phyloP scores from a whole-genome alignment of 2,329 filamentous ascomycete genomes.

The Calonectria crousiana region DNA sequence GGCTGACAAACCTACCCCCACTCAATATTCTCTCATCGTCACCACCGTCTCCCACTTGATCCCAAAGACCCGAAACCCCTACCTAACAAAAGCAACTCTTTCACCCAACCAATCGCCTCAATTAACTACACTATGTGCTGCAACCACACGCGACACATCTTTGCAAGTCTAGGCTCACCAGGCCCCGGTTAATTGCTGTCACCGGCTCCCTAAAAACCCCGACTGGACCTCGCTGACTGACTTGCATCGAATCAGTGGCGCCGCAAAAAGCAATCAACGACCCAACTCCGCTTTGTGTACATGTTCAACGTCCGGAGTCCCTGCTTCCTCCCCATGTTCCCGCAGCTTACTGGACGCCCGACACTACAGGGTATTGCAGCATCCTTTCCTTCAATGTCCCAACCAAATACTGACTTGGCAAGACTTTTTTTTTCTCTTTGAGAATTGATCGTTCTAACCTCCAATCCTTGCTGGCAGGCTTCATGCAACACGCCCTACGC shows the following conservation, averaged over 20 bases:
- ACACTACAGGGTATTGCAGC: neutral
- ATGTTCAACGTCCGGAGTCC: slow-evolving; percentile 21
- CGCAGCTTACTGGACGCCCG: slow-evolving; percentile 7
- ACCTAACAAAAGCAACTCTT: neutral
- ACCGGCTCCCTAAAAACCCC: slow-evolving; percentile 6
- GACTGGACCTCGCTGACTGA: slow-evolving; percentile 30
- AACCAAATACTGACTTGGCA: slow-evolving; percentile 14
- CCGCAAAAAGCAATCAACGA: slow-evolving; percentile 42
- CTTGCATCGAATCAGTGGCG: slow-evolving; percentile 41
- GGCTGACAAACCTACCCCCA: slow-evolving; percentile 16
- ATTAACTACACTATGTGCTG: slow-evolving; percentile 15
- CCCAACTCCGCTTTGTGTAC: slow-evolving; percentile 25
- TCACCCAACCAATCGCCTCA: slow-evolving; percentile 12
- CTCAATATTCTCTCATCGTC: neutral
- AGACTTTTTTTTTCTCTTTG: neutral
- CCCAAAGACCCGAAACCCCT: slow-evolving; percentile 6
- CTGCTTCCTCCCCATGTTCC: slow-evolving; percentile 23
- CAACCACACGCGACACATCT: slow-evolving; percentile 30
- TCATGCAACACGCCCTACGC: neutral
- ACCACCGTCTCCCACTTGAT: neutral
- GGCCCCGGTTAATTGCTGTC: slow-evolving; percentile 7
- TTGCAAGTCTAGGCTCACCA: slow-evolving; percentile 17
- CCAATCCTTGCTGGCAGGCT: slow-evolving; percentile 1
- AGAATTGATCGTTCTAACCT: neutral
- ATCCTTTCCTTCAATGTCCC: slow-evolving; percentile 1